Base-by-base conservation (phyloP, 2,329 filamentous ascomycete species). In the Pseudocercospora ulei region DNA sequence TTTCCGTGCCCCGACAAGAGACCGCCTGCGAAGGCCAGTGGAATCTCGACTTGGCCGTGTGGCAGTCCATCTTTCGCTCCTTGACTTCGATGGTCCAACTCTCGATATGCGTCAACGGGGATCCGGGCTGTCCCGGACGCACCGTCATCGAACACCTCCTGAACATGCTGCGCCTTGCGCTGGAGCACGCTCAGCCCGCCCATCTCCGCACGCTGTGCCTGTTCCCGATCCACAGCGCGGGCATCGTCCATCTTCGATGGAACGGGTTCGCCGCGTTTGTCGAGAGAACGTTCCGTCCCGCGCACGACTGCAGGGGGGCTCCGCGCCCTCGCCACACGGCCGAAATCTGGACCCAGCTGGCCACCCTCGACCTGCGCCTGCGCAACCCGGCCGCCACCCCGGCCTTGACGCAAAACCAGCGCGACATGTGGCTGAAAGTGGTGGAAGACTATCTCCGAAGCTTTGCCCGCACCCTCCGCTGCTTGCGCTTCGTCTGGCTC, bases 201-300 rank as follows among this genome's bases (percentile, higher is more conserved):
- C 29, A 49, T 4, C 40, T 60, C 2, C 44, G 42, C 13, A 43
- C 41, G 3, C 19, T 61, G 1, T 42, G 37, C 3, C 17, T 59
- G 7, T 16, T 33, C 6, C 56, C 58, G 1, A 41, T 58, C 9
- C 55, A 58, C 30, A 50, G 51, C 5, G 54, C 56, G 36, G 55
- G 56, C 26, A 53, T 61, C 24, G 18, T 61, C 7, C 56, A 57
- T 30, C 44, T 60, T 12, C 56, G 58, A 22, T 60, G 58, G 56
- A 36, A 44, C 6, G 48, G 52, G 16, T 49, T 56, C 18, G 47
- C 43, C 11, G 51, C 54, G 5, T 55, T 56, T 20, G 38, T 47
- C 9, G 27, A 45, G 16, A 35, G 43, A 7, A 25, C 43, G 35
- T 33, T 35, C 35, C 7, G 24, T 47, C 12, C 35, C 12, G 27